Evolutionary conservation across 192 early-diverging fungal genomes (phyloP).

Genomic region (Anaeromyces robustus): DNA sequence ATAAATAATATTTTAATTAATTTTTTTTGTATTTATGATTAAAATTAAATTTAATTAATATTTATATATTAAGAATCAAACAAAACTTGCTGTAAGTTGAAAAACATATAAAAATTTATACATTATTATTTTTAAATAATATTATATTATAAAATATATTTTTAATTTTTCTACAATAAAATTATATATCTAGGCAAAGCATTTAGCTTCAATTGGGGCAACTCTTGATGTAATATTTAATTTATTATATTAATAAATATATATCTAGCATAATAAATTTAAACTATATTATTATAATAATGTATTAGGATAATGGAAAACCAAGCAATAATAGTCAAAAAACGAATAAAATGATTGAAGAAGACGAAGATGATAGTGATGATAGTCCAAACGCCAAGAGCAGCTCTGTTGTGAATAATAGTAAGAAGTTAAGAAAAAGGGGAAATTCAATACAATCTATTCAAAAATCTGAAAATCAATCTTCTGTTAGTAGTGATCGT

Average conservation of each 20-base stretch:
- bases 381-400: neutral
- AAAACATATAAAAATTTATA: too few species aligned
- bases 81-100: neutral
- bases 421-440: neutral
- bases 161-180: too few species aligned
- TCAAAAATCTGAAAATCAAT: neutral
- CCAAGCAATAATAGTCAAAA: neutral
- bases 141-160: too few species aligned
- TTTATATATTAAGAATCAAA: neutral
- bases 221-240: neutral
- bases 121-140: too few species aligned
- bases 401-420: neutral
- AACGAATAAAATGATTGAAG: neutral
- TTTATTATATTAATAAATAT: neutral
- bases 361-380: neutral
- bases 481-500: neutral
- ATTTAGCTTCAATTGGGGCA: neutral
- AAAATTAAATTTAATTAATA: too few species aligned
- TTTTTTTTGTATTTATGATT: too few species aligned
- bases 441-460: neutral
- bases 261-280: too few species aligned
- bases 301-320: neutral
- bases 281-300: too few species aligned
- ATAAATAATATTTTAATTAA: too few species aligned
- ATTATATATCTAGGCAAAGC: neutral